Percentiles rank a stretch among this genome's conserved stretches.
These are phyloP conservation scores for Chytriomyces sp. DNA, from an alignment of 192 early-diverging fungal genomes.

Conservation along the genomic window DNA sequence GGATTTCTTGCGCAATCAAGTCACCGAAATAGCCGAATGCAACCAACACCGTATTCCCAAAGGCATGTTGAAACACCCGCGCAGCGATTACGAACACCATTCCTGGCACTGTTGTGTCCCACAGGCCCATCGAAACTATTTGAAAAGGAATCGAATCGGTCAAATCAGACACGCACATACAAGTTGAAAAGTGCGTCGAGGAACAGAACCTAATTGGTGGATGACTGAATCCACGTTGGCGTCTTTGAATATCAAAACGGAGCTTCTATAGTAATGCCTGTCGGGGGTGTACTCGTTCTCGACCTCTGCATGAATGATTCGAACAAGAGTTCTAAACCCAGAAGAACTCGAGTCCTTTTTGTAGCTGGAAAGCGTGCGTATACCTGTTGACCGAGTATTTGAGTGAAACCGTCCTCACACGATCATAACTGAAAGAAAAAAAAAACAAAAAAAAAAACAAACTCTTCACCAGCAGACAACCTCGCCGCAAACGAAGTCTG, in stretches of 20 bases:
- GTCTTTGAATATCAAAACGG: slow-evolving; percentile 28
- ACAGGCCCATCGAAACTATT: slow-evolving; percentile 13
- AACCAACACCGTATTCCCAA: slow-evolving; percentile 12
- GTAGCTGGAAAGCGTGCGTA: no score
- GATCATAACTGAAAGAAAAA: background rate
- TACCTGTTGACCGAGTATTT: background rate
- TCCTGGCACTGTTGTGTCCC: slow-evolving; percentile 23
- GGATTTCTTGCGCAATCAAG: slow-evolving; percentile 20
- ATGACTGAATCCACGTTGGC: slow-evolving; percentile 26
- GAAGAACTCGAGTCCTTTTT: no score
- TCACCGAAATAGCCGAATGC: slow-evolving; percentile 18
- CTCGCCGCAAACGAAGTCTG: no score
- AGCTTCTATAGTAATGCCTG: slow-evolving; percentile 16
- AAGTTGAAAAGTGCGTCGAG: background rate
- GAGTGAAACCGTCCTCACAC: background rate
- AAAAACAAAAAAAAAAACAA: no score
- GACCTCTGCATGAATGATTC: slow-evolving; percentile 5
- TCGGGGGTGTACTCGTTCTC: slow-evolving; percentile 2
- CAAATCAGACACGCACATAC: background rate
- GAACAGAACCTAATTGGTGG: slow-evolving; percentile 27
- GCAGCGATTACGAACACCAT: slow-evolving; percentile 26
- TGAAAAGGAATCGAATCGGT: background rate
- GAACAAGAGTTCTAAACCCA: background rate
- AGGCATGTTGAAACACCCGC: slow-evolving; percentile 11
- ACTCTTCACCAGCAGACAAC: no score